These are phyloP conservation scores for Hibiscus syriacus DNA, from an alignment of 345 rosid genomes.

Conservation along the genomic window DNA sequence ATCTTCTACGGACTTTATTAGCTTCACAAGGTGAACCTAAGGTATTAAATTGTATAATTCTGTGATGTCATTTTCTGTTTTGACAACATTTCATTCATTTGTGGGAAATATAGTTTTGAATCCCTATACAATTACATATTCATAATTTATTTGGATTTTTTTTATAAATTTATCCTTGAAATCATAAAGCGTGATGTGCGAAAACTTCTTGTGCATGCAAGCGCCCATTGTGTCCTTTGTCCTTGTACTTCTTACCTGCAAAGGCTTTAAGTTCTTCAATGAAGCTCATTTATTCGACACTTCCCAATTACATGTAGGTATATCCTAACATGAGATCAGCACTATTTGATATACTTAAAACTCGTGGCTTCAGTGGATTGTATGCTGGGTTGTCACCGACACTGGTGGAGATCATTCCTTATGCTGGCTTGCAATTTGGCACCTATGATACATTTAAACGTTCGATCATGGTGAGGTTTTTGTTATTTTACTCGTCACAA, in stretches of 20 bases:
- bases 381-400: slow-evolving; percentile 94
- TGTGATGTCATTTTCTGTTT: slow-evolving; percentile 1
- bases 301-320: slow-evolving; percentile 36
- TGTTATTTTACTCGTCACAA: neutral
- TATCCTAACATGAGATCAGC: slow-evolving; percentile 98
- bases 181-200: neutral
- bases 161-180: neutral
- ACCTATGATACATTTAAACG: slow-evolving; percentile 89
- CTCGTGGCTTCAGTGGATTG: slow-evolving; percentile 78
- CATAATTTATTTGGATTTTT: neutral
- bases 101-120: neutral
- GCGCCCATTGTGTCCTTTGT: neutral
- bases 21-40: slow-evolving; percentile 99
- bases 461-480: slow-evolving; percentile 63
- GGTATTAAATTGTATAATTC: slow-evolving; percentile 30
- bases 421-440: slow-evolving; percentile 98
- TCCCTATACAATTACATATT: neutral
- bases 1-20: slow-evolving; percentile 80
- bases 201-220: neutral
- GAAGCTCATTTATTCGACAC: neutral
- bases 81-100: neutral
- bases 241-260: neutral
- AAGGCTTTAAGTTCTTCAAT: slow-evolving; percentile 1
- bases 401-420: slow-evolving; percentile 85
- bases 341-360: slow-evolving; percentile 51